These are phyloP conservation scores for Blastocrithidia nonstop DNA, from an alignment of 208 protist species.

Conservation along the genomic window DNA sequence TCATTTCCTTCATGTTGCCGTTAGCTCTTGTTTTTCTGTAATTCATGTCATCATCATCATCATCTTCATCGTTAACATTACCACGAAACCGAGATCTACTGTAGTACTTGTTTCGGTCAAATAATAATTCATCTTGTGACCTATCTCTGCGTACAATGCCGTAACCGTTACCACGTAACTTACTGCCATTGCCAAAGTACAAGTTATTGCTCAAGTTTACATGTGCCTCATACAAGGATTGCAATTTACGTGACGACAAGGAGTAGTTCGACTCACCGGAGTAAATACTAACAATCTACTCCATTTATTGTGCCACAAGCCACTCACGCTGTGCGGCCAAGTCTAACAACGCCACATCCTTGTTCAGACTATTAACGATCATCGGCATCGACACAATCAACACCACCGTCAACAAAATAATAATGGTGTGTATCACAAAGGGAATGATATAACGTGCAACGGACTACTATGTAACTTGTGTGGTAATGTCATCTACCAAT, in stretches of 20 bases:
- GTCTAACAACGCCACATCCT: neutral
- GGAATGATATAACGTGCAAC: too few relatives aligned
- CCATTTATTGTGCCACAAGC: slow-evolving; percentile 8
- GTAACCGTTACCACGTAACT: neutral
- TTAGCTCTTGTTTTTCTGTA: too few relatives aligned
- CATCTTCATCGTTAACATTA: too few relatives aligned
- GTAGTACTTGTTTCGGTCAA: neutral
- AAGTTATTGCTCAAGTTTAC: neutral
- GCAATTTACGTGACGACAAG: neutral
- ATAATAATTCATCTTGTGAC: neutral
- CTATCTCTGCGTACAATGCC: neutral
- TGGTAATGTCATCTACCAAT: too few relatives aligned
- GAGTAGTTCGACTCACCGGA: neutral
- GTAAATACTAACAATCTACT: neutral
- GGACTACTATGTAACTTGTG: too few relatives aligned
- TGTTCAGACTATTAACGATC: neutral
- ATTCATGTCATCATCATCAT: too few relatives aligned
- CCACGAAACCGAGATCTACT: neutral
- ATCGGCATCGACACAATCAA: neutral
- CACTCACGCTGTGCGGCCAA: slow-evolving; percentile 5
- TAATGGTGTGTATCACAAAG: neutral
- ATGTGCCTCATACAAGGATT: neutral
- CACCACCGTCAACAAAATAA: neutral
- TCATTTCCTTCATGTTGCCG: too few relatives aligned
- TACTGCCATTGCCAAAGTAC: slow-evolving; percentile 1